Conservation (phyloP, 2,329 filamentous ascomycete genomes). For the Ceratocystis destructans region DNA sequence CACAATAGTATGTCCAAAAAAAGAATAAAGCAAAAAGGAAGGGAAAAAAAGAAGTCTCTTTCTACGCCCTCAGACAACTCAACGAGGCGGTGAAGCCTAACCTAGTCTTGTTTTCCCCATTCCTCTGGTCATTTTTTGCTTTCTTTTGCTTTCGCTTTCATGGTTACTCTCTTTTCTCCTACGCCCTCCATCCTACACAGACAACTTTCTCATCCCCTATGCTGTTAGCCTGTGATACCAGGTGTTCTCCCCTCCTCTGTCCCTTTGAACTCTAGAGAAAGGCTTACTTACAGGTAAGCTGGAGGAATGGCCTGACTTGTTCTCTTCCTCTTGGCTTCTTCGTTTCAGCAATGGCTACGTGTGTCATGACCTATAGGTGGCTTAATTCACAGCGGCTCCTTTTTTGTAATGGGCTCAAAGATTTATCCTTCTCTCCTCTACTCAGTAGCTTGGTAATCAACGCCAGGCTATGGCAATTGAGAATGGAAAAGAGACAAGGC, state of each 20-base stretch:
- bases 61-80: background rate
- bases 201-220: background rate
- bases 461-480: background rate
- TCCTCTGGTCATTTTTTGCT: background rate
- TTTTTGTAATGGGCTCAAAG: background rate
- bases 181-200: background rate
- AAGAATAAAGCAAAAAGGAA: background rate
- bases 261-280: background rate
- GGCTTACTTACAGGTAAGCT: conserved; percentile 5
- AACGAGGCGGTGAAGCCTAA: conserved; percentile 5
- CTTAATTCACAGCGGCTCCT: background rate
- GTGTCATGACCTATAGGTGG: background rate
- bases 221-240: background rate
- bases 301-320: background rate
- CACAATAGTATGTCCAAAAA: background rate
- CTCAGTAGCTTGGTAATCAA: background rate
- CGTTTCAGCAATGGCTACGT: background rate
- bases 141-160: background rate
- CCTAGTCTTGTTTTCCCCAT: conserved; percentile 5
- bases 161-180: background rate
- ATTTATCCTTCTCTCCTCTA: background rate
- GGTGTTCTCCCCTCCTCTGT: background rate
- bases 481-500: background rate
- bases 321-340: background rate
- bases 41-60: background rate